phyloP scores from a whole-genome alignment of 1,284 basidiomycete genomes.

The Pulveroboletus ridleyi region DNA sequence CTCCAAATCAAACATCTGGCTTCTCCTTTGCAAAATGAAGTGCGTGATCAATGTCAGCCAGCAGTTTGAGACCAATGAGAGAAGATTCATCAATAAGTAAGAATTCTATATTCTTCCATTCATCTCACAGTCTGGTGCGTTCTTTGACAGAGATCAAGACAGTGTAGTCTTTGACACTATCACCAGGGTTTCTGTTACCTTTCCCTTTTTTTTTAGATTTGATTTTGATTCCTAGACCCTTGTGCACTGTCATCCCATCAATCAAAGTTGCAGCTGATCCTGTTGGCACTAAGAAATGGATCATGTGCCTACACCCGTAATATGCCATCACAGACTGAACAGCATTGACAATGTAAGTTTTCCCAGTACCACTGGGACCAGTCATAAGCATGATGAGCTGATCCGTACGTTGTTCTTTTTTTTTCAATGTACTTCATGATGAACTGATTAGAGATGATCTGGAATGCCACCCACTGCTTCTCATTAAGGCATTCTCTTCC shows the following conservation, averaged over 20 bases:
- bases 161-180: not conserved
- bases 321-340: constrained; percentile 8
- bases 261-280: constrained; percentile 12
- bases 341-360: constrained; percentile 4
- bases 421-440: not conserved
- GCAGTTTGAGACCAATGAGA: not conserved
- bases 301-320: constrained; percentile 9
- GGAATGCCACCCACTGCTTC: constrained; percentile 3
- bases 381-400: constrained; percentile 15
- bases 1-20: constrained; percentile 15
- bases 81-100: not conserved
- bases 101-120: constrained; percentile 14
- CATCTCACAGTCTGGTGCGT: not conserved
- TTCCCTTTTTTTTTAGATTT: constrained; percentile 9
- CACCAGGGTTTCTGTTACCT: constrained; percentile 1
- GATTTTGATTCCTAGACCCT: constrained; percentile 13
- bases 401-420: not conserved
- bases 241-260: constrained; percentile 10
- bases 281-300: constrained; percentile 8
- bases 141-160: not conserved
- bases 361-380: constrained; percentile 8
- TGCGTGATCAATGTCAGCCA: constrained; percentile 26
- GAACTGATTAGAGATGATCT: constrained; percentile 4
- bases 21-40: constrained; percentile 26
- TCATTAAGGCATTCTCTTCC: not conserved